Evolutionary conservation across 441 rosid species (phyloP).

Genomic region (Populus hybrid): DNA sequence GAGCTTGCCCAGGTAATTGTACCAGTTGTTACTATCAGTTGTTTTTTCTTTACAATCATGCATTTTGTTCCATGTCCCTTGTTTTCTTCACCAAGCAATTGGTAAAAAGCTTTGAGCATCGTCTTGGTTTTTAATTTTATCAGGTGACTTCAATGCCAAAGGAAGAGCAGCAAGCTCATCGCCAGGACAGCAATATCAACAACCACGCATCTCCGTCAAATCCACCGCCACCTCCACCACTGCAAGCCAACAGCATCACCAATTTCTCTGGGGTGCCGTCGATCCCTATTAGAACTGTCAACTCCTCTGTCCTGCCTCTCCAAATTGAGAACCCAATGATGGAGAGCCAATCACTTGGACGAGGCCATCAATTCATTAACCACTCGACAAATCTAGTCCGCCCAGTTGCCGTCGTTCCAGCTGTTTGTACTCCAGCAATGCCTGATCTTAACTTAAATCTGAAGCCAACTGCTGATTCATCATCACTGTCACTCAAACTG

Average conservation of each 20-base stretch:
- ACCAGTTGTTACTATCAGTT: neutral
- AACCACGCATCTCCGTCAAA: slow-evolving; percentile 17
- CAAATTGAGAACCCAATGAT: slow-evolving; percentile 29
- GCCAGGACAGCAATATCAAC: slow-evolving; percentile 17
- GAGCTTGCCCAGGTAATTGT: neutral
- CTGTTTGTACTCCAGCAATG: slow-evolving; percentile 19
- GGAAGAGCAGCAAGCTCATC: slow-evolving; percentile 39
- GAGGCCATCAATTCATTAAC: slow-evolving; percentile 16
- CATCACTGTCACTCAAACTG: slow-evolving; percentile 51
- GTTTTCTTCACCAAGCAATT: neutral
- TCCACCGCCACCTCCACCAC: slow-evolving; percentile 14
- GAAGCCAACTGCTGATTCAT: slow-evolving; percentile 21
- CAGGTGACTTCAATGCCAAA: slow-evolving; percentile 44
- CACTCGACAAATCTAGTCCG: slow-evolving; percentile 25
- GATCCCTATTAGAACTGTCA: slow-evolving; percentile 22
- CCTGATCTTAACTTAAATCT: slow-evolving; percentile 48
- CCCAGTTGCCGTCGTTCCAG: slow-evolving; percentile 31
- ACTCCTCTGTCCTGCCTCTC: slow-evolving; percentile 29
- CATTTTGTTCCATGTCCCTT: neutral
- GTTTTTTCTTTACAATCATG: neutral
- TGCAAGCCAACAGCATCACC: slow-evolving; percentile 29
- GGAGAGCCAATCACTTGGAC: slow-evolving; percentile 30
- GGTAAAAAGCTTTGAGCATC: neutral
- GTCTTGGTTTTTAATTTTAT: neutral
- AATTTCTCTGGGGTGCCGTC: slow-evolving; percentile 32